A percentile compares a stretch with the other conserved stretches of the same genome.
phyloP scores from a whole-genome alignment of 2,329 filamentous ascomycete genomes.

The Cercospora zeina region DNA sequence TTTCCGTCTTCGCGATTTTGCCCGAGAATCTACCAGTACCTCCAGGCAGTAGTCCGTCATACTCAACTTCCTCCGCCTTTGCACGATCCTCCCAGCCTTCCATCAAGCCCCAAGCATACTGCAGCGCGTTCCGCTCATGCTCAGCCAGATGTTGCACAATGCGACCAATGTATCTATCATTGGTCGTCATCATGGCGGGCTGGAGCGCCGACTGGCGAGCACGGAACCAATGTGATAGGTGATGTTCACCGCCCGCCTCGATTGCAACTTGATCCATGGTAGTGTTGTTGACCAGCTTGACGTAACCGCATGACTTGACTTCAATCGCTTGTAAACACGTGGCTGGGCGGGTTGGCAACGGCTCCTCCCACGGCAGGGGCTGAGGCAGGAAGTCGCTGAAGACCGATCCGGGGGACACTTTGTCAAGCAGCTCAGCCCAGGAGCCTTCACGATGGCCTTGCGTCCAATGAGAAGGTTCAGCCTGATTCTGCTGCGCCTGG shows the following conservation, averaged over 20 bases:
- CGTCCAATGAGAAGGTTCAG: slow-evolving; percentile 39
- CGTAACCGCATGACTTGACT: slow-evolving; percentile 65
- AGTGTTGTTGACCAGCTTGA: slow-evolving; percentile 42
- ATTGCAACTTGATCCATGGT: slow-evolving; percentile 42
- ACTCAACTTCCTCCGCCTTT: slow-evolving; percentile 43
- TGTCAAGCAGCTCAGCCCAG: slow-evolving; percentile 54
- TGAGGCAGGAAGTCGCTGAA: slow-evolving; percentile 46
- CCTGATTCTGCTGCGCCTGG: not conserved
- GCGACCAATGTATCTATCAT: slow-evolving; percentile 42
- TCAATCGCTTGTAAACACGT: slow-evolving; percentile 48
- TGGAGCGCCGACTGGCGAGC: slow-evolving; percentile 38
- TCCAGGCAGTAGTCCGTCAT: slow-evolving; percentile 45
- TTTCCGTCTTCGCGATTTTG: slow-evolving; percentile 15
- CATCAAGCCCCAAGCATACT: slow-evolving; percentile 41
- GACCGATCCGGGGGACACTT: slow-evolving; percentile 52
- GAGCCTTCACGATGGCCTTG: slow-evolving; percentile 46
- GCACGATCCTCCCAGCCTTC: slow-evolving; percentile 36
- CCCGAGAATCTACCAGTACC: slow-evolving; percentile 47
- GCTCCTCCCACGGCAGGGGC: slow-evolving; percentile 36
- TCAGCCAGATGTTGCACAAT: slow-evolving; percentile 44
- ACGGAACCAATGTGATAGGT: slow-evolving; percentile 34
- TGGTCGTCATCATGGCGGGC: slow-evolving; percentile 43
- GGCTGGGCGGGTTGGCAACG: slow-evolving; percentile 27
- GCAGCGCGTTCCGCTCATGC: slow-evolving; percentile 38
- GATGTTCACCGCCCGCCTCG: slow-evolving; percentile 31